Conservation (phyloP, 2,329 filamentous ascomycete genomes). For the Arthrobotrys pseudoclavata region DNA sequence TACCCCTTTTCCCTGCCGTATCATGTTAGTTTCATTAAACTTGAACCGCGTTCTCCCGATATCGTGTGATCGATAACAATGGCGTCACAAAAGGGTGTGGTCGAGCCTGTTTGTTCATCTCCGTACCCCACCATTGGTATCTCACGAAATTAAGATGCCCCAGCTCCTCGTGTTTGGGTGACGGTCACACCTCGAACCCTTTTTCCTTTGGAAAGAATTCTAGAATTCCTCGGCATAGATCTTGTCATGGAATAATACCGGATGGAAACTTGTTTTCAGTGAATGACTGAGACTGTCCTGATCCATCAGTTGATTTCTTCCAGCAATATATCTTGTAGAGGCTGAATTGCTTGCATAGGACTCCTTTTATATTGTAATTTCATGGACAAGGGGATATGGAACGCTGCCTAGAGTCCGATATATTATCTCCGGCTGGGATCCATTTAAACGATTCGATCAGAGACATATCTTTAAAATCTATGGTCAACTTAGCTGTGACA, state of each 20-base stretch:
- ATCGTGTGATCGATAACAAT: slow-evolving; percentile 28
- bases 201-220: neutral
- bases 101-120: slow-evolving; percentile 21
- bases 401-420: neutral
- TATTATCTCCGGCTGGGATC: neutral
- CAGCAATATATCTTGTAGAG: slow-evolving; percentile 15
- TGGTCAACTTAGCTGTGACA: slow-evolving; percentile 10
- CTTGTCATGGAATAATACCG: slow-evolving; percentile 8
- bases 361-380: neutral
- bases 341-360: slow-evolving; percentile 16
- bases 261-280: neutral
- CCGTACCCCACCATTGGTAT: slow-evolving; percentile 22
- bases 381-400: slow-evolving; percentile 13
- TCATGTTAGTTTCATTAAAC: slow-evolving; percentile 26
- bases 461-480: slow-evolving; percentile 6
- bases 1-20: slow-evolving; percentile 19
- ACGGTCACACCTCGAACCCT: neutral
- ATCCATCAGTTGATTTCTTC: neutral
- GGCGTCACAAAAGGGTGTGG: slow-evolving; percentile 19
- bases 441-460: neutral
- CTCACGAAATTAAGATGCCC: slow-evolving; percentile 27
- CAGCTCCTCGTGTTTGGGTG: slow-evolving; percentile 28
- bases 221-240: slow-evolving; percentile 7
- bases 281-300: neutral
- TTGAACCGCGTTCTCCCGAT: slow-evolving; percentile 32